Evolutionary conservation across 2,329 filamentous ascomycete genomes (phyloP), one percentile per base, ranked within the genome.

Genomic region (Periconia sp.): DNA sequence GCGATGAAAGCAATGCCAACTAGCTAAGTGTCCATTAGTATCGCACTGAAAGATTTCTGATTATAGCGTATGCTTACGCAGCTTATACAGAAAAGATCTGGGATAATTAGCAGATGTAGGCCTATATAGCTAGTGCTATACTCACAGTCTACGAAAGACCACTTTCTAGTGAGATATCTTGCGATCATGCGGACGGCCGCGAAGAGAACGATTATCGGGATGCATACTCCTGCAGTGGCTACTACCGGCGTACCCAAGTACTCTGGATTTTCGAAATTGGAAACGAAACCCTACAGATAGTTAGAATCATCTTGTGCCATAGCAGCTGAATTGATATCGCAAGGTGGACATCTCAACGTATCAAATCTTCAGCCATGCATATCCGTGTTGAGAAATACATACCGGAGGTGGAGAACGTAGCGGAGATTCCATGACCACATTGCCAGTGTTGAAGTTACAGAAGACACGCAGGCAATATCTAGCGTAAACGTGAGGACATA

Each of bases 101-200:
- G 17, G 2, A 17, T 11, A 40, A 33, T 49, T 15, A 43, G 45
- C 16, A 13, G 5, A 12, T n/a, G 11, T 19, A 2, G 11, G 25
- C 10, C 15, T 18, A 1, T 3, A 15, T 7, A 26, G 7, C 15
- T 7, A 7, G 9, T 4, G 5, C 12, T 16, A 13, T 15, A 43
- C 54, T 39, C 36, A 59, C 56, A 57, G 25, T 59, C 56, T 29
- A 51, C 35, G n/a, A 54, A 33, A 11, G 24, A 52, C 52, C 52
- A 55, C 39, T 47, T 53, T 13, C 36, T 49, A 24, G 48, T 30
- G 19, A 57, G 39, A 5, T 24, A 15, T 6, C 37, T 45, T 6
- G 50, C 48, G 29, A 44, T 54, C 4, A 58, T 30, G 9, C 52
- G 52, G 11, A 45, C 29, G 13, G 41, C 34, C 12, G 48, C 40